These are phyloP conservation scores for Scedosporium boydii DNA, from an alignment of 2,329 filamentous ascomycete species.

Conservation along the genomic window DNA sequence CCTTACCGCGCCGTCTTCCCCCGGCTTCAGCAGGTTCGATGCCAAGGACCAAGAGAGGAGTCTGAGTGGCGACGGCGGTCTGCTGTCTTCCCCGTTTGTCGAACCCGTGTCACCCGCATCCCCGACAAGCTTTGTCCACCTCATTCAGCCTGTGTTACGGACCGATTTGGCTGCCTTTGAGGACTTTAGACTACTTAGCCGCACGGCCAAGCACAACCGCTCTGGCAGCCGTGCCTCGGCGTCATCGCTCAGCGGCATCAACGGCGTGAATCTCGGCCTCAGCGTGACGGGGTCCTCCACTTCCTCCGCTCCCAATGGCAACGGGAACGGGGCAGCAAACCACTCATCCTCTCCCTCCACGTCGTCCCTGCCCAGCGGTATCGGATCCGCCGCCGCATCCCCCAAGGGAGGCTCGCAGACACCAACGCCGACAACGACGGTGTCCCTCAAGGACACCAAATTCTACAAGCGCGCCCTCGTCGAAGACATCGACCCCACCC, in stretches of 20 bases:
- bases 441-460: slow-evolving; percentile 74
- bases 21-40: slow-evolving; percentile 64
- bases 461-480: slow-evolving; percentile 86
- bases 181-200: slow-evolving; percentile 73
- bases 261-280: slow-evolving; percentile 27
- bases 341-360: slow-evolving; percentile 43
- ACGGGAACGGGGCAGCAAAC: slow-evolving; percentile 27
- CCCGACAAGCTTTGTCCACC: slow-evolving; percentile 66
- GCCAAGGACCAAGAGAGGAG: slow-evolving; percentile 57
- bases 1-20: slow-evolving; percentile 74
- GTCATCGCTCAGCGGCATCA: slow-evolving; percentile 19
- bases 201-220: slow-evolving; percentile 49
- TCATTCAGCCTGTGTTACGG: slow-evolving; percentile 74
- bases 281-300: slow-evolving; percentile 7
- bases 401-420: slow-evolving; percentile 10
- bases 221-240: slow-evolving; percentile 35
- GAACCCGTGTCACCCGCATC: slow-evolving; percentile 43
- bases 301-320: not conserved
- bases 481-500: slow-evolving; percentile 90
- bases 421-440: slow-evolving; percentile 28
- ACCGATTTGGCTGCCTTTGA: slow-evolving; percentile 73
- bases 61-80: slow-evolving; percentile 21
- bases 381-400: slow-evolving; percentile 21
- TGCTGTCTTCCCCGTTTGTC: slow-evolving; percentile 23
- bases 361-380: slow-evolving; percentile 19